phyloP scores from a whole-genome alignment of 352 stramenopile species.

The Globisporangium solare region DNA sequence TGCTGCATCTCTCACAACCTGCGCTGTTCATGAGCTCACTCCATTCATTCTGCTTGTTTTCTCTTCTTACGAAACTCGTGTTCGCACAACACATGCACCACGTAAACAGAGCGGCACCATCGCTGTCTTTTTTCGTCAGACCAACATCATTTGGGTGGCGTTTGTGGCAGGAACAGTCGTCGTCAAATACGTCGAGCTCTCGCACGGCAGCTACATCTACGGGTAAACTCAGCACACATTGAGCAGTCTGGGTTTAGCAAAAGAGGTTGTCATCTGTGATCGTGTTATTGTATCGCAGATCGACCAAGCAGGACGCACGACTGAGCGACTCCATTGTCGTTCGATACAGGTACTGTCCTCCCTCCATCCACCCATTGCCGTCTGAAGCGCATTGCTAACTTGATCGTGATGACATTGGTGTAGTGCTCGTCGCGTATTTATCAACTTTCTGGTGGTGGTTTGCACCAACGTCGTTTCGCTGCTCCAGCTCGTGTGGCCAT shows the following conservation, averaged over 20 bases:
- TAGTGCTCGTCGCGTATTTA: constrained; percentile 37
- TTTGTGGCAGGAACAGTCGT: constrained; percentile 80
- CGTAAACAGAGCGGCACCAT: constrained; percentile 48
- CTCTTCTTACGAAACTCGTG: neutral
- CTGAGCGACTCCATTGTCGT: constrained; percentile 13
- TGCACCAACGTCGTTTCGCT: constrained; percentile 45
- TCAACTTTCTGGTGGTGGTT: constrained; percentile 60
- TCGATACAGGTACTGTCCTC: constrained; percentile 29
- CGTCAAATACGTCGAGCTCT: constrained; percentile 64
- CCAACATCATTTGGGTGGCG: constrained; percentile 88
- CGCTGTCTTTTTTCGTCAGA: constrained; percentile 87
- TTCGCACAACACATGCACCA: neutral
- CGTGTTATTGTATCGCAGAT: constrained; percentile 16
- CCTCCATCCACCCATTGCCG: too few relatives aligned
- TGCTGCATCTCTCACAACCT: neutral
- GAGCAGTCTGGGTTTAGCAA: too few relatives aligned
- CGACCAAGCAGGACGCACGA: constrained; percentile 28
- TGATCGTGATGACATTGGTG: too few relatives aligned
- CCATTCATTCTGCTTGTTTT: neutral
- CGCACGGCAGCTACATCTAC: constrained; percentile 65
- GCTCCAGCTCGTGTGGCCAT: constrained; percentile 67
- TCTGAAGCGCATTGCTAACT: too few relatives aligned
- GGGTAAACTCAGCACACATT: constrained; percentile 25
- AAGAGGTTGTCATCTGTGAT: too few relatives aligned
- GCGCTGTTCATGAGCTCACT: neutral